Evolutionary conservation across 345 rosid species (phyloP), one percentile per base, ranked within the genome.

Genomic region (Abelmoschus esculentus): DNA sequence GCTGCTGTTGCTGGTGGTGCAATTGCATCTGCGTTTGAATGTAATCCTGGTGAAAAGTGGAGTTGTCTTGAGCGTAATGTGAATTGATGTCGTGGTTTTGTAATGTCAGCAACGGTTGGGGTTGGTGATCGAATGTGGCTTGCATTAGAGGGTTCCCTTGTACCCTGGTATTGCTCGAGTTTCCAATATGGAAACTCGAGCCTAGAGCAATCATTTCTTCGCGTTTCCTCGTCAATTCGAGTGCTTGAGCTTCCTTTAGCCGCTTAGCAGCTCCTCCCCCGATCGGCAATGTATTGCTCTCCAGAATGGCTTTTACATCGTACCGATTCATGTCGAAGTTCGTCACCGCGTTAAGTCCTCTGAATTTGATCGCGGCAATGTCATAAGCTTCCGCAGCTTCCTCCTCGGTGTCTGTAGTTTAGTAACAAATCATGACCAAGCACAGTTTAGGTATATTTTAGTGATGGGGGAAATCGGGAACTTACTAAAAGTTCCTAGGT

Each of bases 361-460:
- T 75, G 71, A 92, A 95, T 75, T 92, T 95, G 66, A 95, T 95
- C 0, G 99, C 99, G 2, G 99, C 99, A 28, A 95, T 90, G 83
- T 95, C 99, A 67, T 95, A 95, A 7, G 99, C 99, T 77, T 95
- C 99, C 3, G 99, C 99, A 29, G 99, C 99, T 75, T 95, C 99
- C 80, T 95, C 98, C 81, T 95, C 99, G 0, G 99, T 91, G 73
- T 90, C 99, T 95, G 49, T 3, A 61, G 18, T 19, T 42, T 64
- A 6, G 68, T 44, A 65, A 64, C 54, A 22, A 22, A 53, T 42
- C 13, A 10, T 42, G 46, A 42, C 13, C 46, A 42, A 42, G 46
- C 12, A 42, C 13, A 2, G 13, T 42, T 42, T 42, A 42, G 46
- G 46, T 42, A 9, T 13, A 42, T 8, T 42, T 11, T 29, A 59